Evolutionary conservation across 164 flowering plant species (phyloP).

Genomic region (Magnolia changhungtana): DNA sequence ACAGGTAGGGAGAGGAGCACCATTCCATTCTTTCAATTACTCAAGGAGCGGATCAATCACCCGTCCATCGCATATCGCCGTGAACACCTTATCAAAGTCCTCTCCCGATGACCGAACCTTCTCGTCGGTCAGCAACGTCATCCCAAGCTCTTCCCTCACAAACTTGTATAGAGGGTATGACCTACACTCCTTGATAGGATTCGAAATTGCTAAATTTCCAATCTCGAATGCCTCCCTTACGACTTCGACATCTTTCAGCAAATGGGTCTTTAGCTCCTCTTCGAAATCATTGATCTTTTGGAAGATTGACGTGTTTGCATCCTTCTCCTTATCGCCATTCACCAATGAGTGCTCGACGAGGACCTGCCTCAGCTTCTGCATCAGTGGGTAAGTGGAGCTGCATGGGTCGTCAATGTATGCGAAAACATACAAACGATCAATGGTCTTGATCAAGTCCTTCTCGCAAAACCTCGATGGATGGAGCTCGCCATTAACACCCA

Average conservation of each 20-base stretch:
- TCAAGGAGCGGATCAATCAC: constrained; percentile 51
- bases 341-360: constrained; percentile 50
- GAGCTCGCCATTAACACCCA: constrained; percentile 50
- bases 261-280: constrained; percentile 43
- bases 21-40: constrained; percentile 55
- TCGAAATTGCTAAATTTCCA: constrained; percentile 31
- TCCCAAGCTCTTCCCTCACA: constrained; percentile 47
- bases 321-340: constrained; percentile 35
- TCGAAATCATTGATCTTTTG: constrained; percentile 47
- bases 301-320: constrained; percentile 38
- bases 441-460: constrained; percentile 53
- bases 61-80: constrained; percentile 44
- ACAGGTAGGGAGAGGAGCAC: constrained; percentile 50
- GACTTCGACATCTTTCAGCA: constrained; percentile 47
- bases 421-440: constrained; percentile 44
- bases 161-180: constrained; percentile 54
- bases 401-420: constrained; percentile 58
- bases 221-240: constrained; percentile 30
- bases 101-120: constrained; percentile 47
- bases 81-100: constrained; percentile 51
- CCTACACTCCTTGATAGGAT: constrained; percentile 53
- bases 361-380: constrained; percentile 59
- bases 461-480: constrained; percentile 59
- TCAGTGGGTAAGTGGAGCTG: constrained; percentile 40
- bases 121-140: constrained; percentile 46